These are phyloP conservation scores for Fusarium pseudocircinatum DNA, from an alignment of 2,329 filamentous ascomycete genomes.

Conservation along the genomic window DNA sequence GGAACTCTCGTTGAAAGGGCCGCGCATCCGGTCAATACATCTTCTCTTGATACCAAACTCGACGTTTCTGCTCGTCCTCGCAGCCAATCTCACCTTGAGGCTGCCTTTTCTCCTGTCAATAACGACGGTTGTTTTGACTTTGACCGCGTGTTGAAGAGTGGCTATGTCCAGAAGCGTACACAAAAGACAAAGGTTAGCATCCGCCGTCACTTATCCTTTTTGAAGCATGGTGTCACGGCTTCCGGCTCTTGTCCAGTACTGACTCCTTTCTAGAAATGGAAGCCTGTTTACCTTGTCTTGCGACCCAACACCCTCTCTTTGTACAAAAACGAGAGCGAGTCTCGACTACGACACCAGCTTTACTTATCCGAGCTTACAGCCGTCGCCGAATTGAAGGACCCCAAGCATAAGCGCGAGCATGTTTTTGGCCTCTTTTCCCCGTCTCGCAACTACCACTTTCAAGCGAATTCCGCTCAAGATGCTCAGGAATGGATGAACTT, in stretches of 20 bases:
- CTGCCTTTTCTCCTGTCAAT: slow-evolving; percentile 84
- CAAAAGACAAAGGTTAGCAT: slow-evolving; percentile 87
- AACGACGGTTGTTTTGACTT: slow-evolving; percentile 97
- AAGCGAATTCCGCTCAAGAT: slow-evolving; percentile 77
- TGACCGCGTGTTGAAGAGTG: slow-evolving; percentile 90
- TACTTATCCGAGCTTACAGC: slow-evolving; percentile 90
- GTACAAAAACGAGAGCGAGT: slow-evolving; percentile 92
- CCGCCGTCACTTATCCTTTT: neutral
- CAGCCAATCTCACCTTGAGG: slow-evolving; percentile 59
- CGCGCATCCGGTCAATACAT: slow-evolving; percentile 15
- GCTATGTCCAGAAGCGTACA: slow-evolving; percentile 86
- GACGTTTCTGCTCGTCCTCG: slow-evolving; percentile 35
- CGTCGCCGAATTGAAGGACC: slow-evolving; percentile 86
- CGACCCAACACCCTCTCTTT: slow-evolving; percentile 90
- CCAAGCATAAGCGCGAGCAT: slow-evolving; percentile 85
- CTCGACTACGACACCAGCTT: slow-evolving; percentile 88
- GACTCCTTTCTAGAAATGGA: slow-evolving; percentile 76
- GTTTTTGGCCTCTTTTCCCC: slow-evolving; percentile 94
- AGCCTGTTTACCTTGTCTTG: slow-evolving; percentile 86
- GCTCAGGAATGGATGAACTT: slow-evolving; percentile 87
- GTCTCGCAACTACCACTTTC: slow-evolving; percentile 89
- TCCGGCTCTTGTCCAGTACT: slow-evolving; percentile 21
- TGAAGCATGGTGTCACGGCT: neutral
- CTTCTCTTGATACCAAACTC: slow-evolving; percentile 24
- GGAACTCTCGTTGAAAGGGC: slow-evolving; percentile 39